Percentiles rank a stretch among this genome's conserved stretches.
Conservation (phyloP, 177 flowering plant genomes). For the Telopea speciosissima region DNA sequence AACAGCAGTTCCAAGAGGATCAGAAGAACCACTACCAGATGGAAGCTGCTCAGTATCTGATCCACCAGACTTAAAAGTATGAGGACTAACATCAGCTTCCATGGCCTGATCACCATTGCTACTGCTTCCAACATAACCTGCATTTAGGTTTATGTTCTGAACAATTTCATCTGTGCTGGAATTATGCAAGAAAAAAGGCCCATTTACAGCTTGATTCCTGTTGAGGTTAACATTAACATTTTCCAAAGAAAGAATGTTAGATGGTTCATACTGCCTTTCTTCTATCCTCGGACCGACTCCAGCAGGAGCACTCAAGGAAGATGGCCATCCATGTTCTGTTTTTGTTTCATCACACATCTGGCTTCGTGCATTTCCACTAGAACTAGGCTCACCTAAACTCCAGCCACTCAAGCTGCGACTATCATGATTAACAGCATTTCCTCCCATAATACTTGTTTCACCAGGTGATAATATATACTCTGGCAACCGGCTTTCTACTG, state of each 20-base stretch:
- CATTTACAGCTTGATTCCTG: slow-evolving; percentile 17
- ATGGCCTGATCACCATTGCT: slow-evolving; percentile 20
- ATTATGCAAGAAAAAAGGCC: slow-evolving; percentile 30
- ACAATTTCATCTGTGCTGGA: slow-evolving; percentile 24
- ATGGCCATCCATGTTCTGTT: slow-evolving; percentile 43
- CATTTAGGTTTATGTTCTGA: slow-evolving; percentile 32
- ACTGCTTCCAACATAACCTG: slow-evolving; percentile 30
- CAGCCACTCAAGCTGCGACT: slow-evolving; percentile 31
- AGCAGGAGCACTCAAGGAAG: slow-evolving; percentile 25
- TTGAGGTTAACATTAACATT: slow-evolving; percentile 26
- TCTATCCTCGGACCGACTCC: slow-evolving; percentile 35
- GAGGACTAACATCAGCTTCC: slow-evolving; percentile 23
- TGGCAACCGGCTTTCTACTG: slow-evolving; percentile 37
- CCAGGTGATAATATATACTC: slow-evolving; percentile 32
- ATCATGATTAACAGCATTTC: slow-evolving; percentile 26
- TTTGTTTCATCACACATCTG: slow-evolving; percentile 36
- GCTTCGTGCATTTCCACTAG: slow-evolving; percentile 27
- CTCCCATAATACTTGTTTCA: slow-evolving; percentile 23
- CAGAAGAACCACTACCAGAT: slow-evolving; percentile 32
- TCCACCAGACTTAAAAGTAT: slow-evolving; percentile 27
- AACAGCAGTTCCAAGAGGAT: slow-evolving; percentile 34
- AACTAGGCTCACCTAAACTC: slow-evolving; percentile 55
- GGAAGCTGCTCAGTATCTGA: slow-evolving; percentile 24
- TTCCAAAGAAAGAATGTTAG: slow-evolving; percentile 23
- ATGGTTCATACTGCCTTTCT: slow-evolving; percentile 29